A percentile compares a stretch with the other conserved stretches of the same genome.
Conservation (phyloP, 305 asterid species). For the Coffea humblotiana region DNA sequence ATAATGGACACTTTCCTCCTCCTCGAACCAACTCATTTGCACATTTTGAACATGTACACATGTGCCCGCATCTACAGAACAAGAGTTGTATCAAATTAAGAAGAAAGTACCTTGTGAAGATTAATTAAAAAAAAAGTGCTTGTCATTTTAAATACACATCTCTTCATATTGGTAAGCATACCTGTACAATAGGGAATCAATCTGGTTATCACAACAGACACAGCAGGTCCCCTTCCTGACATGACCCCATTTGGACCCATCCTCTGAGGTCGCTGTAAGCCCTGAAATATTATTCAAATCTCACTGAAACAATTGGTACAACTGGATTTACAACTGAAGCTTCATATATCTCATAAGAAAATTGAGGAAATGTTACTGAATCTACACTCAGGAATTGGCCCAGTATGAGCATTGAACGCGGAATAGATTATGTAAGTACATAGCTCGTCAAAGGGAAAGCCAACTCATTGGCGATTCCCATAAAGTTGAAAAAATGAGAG, state of each 20-base stretch:
- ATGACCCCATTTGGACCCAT: conserved; percentile 80
- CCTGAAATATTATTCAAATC: conserved; percentile 36
- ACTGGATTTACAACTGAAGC: neutral
- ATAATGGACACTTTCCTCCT: conserved; percentile 97
- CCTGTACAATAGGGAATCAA: conserved; percentile 93
- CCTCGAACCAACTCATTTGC: conserved; percentile 91
- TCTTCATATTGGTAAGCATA: conserved; percentile 26
- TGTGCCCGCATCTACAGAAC: conserved; percentile 89
- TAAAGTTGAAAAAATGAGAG: neutral
- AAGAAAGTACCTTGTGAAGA: neutral
- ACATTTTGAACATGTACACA: conserved; percentile 98
- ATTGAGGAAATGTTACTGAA: neutral
- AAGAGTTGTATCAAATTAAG: neutral
- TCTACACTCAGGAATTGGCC: neutral
- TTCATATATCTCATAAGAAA: neutral
- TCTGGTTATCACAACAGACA: conserved; percentile 87
- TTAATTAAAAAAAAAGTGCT: neutral
- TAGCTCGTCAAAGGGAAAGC: neutral
- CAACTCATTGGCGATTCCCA: conserved; percentile 3
- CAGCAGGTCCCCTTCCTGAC: conserved; percentile 97
- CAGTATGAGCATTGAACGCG: neutral
- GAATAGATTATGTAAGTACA: neutral
- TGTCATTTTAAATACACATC: neutral
- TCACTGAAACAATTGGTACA: neutral
- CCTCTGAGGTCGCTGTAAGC: conserved; percentile 71